A percentile compares a stretch with the other conserved stretches of the same genome.
phyloP scores from a whole-genome alignment of 805 yeast species.

The Yarrowia deformans region DNA sequence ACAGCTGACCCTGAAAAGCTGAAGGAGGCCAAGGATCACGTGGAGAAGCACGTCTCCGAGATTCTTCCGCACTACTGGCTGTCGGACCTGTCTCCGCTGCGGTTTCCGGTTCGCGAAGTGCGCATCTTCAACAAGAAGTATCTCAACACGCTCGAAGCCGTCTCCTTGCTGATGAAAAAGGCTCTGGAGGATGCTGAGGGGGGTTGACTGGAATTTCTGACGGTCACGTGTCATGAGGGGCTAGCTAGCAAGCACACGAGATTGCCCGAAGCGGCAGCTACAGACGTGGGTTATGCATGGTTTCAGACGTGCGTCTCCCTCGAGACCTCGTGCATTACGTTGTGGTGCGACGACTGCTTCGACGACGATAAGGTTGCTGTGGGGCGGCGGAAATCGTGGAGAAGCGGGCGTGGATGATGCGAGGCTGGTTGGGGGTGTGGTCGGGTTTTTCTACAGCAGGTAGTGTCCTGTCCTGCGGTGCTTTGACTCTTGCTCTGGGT shows the following conservation, averaged over 20 bases:
- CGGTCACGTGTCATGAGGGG: no score
- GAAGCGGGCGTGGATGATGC: not conserved
- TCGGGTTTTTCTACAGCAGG: no score
- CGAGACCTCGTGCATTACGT: not conserved
- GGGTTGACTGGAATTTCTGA: not conserved
- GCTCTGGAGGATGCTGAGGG: constrained; percentile 7
- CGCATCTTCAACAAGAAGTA: constrained; percentile 56
- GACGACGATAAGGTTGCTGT: constrained; percentile 27
- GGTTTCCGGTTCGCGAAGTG: constrained; percentile 73
- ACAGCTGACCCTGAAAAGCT: not conserved
- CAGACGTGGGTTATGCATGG: no score
- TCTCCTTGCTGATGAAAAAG: constrained; percentile 7
- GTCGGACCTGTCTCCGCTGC: constrained; percentile 68
- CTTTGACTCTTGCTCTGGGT: no score
- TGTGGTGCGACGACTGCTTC: not conserved
- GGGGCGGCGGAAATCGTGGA: constrained; percentile 29
- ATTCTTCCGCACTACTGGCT: constrained; percentile 58
- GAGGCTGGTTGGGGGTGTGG: no score
- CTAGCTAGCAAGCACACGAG: no score
- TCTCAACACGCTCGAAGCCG: constrained; percentile 42
- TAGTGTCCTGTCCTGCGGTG: no score
- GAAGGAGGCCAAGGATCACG: not conserved
- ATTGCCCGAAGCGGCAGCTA: no score
- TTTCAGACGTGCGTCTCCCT: not conserved
- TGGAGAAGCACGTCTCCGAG: constrained; percentile 21